Conservation (phyloP, 805 yeast species). For the Kuraishia floccosa region DNA sequence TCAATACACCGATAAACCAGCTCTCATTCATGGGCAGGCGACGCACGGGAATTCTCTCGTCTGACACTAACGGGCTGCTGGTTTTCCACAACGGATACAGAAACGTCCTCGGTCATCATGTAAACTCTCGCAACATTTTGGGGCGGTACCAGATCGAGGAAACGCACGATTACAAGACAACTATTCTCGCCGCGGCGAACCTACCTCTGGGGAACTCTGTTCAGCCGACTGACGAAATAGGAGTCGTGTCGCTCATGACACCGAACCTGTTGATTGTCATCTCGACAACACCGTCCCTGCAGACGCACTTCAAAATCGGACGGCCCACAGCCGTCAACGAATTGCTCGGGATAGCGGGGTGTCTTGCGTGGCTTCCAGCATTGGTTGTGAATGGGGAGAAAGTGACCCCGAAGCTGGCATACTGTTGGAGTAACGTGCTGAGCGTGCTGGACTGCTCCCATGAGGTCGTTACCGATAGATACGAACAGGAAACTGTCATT, state of each 20-base stretch:
- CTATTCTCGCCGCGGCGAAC: slow-evolving; percentile 28
- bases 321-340: slow-evolving; percentile 27
- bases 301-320: slow-evolving; percentile 43
- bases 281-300: slow-evolving; percentile 38
- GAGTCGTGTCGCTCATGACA: slow-evolving; percentile 51
- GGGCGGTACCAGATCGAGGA: slow-evolving; percentile 28
- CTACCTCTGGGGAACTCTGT: slow-evolving; percentile 51
- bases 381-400: slow-evolving; percentile 13
- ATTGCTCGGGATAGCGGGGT: slow-evolving; percentile 25
- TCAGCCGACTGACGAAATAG: slow-evolving; percentile 45
- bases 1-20: slow-evolving; percentile 26
- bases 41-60: slow-evolving; percentile 43
- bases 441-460: slow-evolving; percentile 40
- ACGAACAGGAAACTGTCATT: slow-evolving; percentile 10
- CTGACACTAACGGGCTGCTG: slow-evolving; percentile 46
- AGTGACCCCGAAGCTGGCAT: slow-evolving; percentile 43
- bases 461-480: slow-evolving; percentile 15
- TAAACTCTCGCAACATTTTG: slow-evolving; percentile 34
- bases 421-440: slow-evolving; percentile 54
- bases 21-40: slow-evolving; percentile 36
- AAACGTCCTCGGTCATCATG: slow-evolving; percentile 38
- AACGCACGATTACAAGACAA: neutral
- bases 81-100: slow-evolving; percentile 55
- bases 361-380: slow-evolving; percentile 57
- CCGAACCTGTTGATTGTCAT: slow-evolving; percentile 36